Conservation (phyloP, 345 rosid species). For the Brassica napus region Da-Ae NC_063441.1:12455501-12456000, state of each 20-base stretch:
- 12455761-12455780: constrained; percentile 32
- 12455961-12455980: neutral
- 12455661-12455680: constrained; percentile 97
- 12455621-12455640: constrained; percentile 4
- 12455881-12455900: constrained; percentile 98
- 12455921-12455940: constrained; percentile 8
- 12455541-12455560: constrained; percentile 88
- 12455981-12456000: neutral
- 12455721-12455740: constrained; percentile 97
- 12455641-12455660: constrained; percentile 76
- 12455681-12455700: constrained; percentile 86
- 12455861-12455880: constrained; percentile 97
- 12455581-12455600: constrained; percentile 20
- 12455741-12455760: constrained; percentile 41
- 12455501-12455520: constrained; percentile 99
- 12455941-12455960: constrained; percentile 10
- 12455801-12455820: constrained; percentile 31
- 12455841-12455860: constrained; percentile 92
- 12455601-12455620: constrained; percentile 5
- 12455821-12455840: constrained; percentile 94
- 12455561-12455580: constrained; percentile 88
- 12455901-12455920: constrained; percentile 28
- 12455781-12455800: constrained; percentile 14
- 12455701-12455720: constrained; percentile 99
- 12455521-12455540: constrained; percentile 95